Base-by-base conservation (phyloP, 192 early-diverging fungal genomes). In the Linnemannia exigua region DNA sequence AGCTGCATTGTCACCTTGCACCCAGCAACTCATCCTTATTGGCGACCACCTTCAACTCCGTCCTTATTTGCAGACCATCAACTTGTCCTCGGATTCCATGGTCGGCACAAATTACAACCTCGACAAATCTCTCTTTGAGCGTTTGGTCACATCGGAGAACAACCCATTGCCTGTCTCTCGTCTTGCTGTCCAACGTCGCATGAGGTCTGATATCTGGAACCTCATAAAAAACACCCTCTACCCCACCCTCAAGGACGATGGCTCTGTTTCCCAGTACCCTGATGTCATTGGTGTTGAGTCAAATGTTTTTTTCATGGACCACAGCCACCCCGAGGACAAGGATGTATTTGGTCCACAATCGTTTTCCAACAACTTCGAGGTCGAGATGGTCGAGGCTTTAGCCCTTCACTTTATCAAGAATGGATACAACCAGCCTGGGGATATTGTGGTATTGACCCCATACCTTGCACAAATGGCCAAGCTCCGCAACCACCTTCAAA, bases 21-120 rank as follows among this genome's bases (percentile, higher is more conserved):
- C 90, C 5, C 88, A 92, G 47, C 91, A 92, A 58, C 25, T 92
- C 14, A 90, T 92, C 46, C 77, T 92, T 4, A 92, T 92, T 70
- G 91, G 91, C 68, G 88, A 90, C 52, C 79, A 75, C 37, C 66
- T 75, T 4, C 87, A 88, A 48, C 67, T 84, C 11, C 52, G 82
- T 15, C 82, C 82, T 0, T 38, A 74, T 6, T 31, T 84, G 0
- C n/a, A 37, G 1, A 84, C 70, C n/a, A 79, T 74, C 47, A 12
- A 47, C 2, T 35, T 84, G 1, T 90, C 87, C 8, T 80, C 82
- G 0, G 88, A 89, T 1, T 88, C 88, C 31, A 36, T 20, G 14
- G 47, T 70, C 4, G 88, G 86, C 8, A 67, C 79, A 41, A 61
- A 88, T 5, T 89, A 89, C 35, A 66, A 67, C 8, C 76, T 92